phyloP scores from a whole-genome alignment of 2,329 filamentous ascomycete species.

The Scytalidium lignicola region DNA sequence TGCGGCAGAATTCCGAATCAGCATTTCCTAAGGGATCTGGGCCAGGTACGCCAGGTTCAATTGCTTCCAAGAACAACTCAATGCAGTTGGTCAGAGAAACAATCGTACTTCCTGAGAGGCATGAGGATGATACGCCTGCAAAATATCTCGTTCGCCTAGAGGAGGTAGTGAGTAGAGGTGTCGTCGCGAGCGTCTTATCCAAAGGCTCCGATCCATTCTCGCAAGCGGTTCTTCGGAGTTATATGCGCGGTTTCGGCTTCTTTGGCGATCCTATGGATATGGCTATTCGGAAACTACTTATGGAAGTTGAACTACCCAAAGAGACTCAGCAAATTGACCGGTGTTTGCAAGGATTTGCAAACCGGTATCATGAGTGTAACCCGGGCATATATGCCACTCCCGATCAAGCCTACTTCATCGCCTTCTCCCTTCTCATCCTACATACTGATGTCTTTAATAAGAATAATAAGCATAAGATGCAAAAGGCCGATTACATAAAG shows the following conservation, averaged over 20 bases:
- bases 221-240: constrained; percentile 79
- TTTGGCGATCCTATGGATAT: constrained; percentile 98
- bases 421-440: constrained; percentile 91
- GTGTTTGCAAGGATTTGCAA: constrained; percentile 88
- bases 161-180: constrained; percentile 70
- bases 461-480: constrained; percentile 99
- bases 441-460: constrained; percentile 99
- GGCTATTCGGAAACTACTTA: constrained; percentile 89
- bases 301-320: constrained; percentile 93
- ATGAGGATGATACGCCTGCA: constrained; percentile 84
- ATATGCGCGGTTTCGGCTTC: constrained; percentile 92
- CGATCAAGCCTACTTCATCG: constrained; percentile 97
- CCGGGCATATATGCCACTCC: constrained; percentile 87
- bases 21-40: constrained; percentile 61
- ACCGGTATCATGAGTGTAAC: constrained; percentile 97
- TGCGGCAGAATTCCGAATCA: constrained; percentile 78
- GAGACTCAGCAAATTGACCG: constrained; percentile 98
- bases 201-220: constrained; percentile 84
- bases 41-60: constrained; percentile 63
- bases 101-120: constrained; percentile 66
- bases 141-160: constrained; percentile 84
- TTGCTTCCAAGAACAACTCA: constrained; percentile 75
- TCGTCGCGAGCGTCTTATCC: constrained; percentile 79
- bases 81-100: constrained; percentile 69
- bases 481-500: constrained; percentile 89